phyloP scores from a whole-genome alignment of 2,329 filamentous ascomycete genomes.

The Fusarium clavum region DNA sequence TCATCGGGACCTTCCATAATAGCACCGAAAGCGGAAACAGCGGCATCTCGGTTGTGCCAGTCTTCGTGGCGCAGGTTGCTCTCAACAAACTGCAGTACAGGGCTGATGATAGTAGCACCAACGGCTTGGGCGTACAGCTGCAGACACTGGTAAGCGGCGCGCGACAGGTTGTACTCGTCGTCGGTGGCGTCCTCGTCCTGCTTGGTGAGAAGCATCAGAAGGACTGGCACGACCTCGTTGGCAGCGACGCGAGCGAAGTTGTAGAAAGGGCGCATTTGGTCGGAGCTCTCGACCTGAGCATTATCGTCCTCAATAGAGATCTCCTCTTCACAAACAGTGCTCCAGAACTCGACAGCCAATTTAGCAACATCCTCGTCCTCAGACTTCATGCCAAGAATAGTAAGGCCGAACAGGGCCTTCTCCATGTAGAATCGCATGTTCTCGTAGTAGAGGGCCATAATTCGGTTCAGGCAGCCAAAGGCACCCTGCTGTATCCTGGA shows the following conservation, averaged over 20 bases:
- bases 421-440: constrained; percentile 99
- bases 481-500: constrained; percentile 92
- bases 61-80: constrained; percentile 88
- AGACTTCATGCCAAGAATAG: constrained; percentile 98
- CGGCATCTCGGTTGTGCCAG: constrained; percentile 95
- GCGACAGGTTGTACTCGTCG: constrained; percentile 96
- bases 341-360: constrained; percentile 99
- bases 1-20: constrained; percentile 99
- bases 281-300: constrained; percentile 76
- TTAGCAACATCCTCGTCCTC: constrained; percentile 98
- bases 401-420: constrained; percentile 97
- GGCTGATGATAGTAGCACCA: constrained; percentile 82
- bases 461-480: constrained; percentile 97
- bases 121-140: constrained; percentile 96
- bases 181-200: constrained; percentile 97
- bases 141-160: constrained; percentile 95
- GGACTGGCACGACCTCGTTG: constrained; percentile 91
- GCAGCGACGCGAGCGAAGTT: constrained; percentile 95
- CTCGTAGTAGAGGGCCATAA: constrained; percentile 99
- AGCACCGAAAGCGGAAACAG: constrained; percentile 95
- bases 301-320: constrained; percentile 99
- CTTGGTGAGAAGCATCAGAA: constrained; percentile 89
- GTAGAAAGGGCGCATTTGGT: constrained; percentile 91
- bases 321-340: constrained; percentile 99
- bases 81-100: constrained; percentile 93